Evolutionary conservation across 805 yeast genomes (phyloP), one percentile per base, ranked within the genome.

Genomic region (Metschnikowia rubicola): DNA sequence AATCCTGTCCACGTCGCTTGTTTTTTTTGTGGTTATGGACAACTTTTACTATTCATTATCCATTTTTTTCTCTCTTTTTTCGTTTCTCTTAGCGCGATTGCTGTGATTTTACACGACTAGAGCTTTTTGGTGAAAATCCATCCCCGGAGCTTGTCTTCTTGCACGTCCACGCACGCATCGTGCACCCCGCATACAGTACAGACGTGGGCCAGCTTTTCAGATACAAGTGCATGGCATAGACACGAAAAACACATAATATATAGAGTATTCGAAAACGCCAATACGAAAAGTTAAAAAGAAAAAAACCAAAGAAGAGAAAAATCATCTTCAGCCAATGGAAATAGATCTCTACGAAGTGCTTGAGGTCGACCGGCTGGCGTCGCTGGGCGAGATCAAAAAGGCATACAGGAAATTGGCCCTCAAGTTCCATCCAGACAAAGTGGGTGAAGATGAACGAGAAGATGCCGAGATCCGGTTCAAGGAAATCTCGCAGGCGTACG

Each of bases 341-440:
- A 38, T 48, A 29, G 64, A 66, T 50, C 65, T 75, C 42, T 90
- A 89, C 66, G 88, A 79, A 39, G 69, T 87, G 3, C 74, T 90
- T 19, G 96, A 88, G 34, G 80, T 90, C 4, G 79, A 78, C 7
- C 62, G 74, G 2, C 73, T 78, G 15, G 96, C 97, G 0, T 67
- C 88, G 1, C 66, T 79, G 30, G 68, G 67, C 1, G 97, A 91
- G 53, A 88, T 92, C 62, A 84, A 84, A 57, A 83, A 79, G 64
- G 96, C 97, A 0, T 92, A 88, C 66, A 77, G 95, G 54, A 86
- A 83, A 56, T 75, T 89, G 41, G 98, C 98, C 10, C 73, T 92
- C 35, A 71, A 74, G 50, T 80, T 83, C 58, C 98, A 92, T 66
- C 98, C 98, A 0, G 98, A 92, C 65, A 92, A 94, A 62, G 90